Evolutionary conservation across 2,329 filamentous ascomycete genomes (phyloP), one percentile per base, ranked within the genome.

Genomic region (Pseudopyricularia javanii): DNA sequence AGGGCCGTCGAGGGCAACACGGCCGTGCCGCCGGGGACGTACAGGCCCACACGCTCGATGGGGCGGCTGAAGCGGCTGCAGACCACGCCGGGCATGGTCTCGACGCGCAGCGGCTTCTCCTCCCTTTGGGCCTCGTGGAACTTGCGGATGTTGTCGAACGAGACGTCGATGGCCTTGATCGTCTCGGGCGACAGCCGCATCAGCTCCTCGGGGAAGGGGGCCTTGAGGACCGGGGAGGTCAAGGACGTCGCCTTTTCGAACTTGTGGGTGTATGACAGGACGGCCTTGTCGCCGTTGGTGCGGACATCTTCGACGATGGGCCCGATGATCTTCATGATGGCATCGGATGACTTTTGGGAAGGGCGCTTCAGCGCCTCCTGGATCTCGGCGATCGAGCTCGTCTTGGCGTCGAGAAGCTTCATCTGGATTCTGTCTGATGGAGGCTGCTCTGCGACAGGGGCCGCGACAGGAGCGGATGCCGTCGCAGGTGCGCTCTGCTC

Each of bases 21-120:
- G 2, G 93, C 93, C 2, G 93, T 98, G 56, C 93, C 93, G 54
- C 93, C 93, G 7, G 93, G 93, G 15, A 98, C 86, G 68, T 98
- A 98, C 6, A 96, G 76, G 57, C 93, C 93, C n/a, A 98, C 93
- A 35, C 90, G 79, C 69, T 97, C 93, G 58, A 98, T 97, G 0
- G 93, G 86, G 20, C 93, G 79, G 12, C 84, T 83, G 71, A 98
- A 97, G 55, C 93, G 88, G 57, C 88, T 94, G 74, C 93, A 98
- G 28, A 93, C 76, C 3, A 98, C 90, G 32, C 93, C 93, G 0
- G 93, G 93, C 93, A 98, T 98, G 1, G 93, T 98, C 74, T 97
- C 91, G 7, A 98, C 88, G 54, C 83, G 70, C 7, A 98, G 75
- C 2, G 88, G 78, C 67, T 89, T 86, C 26, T 87, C 81, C 59